Evolutionary conservation across 1,284 basidiomycete species (phyloP), one percentile per base, ranked within the genome.

Genomic region (Puccinia triticina): DNA sequence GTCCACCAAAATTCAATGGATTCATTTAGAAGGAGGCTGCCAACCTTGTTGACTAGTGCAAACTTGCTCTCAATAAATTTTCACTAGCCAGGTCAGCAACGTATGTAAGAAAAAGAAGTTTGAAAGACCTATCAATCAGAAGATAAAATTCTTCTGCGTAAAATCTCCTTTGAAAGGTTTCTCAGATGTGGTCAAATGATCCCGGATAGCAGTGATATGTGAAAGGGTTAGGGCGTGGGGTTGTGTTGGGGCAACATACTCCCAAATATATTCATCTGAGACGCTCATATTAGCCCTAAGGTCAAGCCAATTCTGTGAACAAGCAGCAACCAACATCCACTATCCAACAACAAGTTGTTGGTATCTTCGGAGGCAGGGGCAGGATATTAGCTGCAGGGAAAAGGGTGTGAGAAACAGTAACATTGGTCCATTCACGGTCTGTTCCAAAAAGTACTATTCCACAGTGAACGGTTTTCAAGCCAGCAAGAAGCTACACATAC

Each of bases 391-490:
- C 48, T n/a, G 43, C 12, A n/a, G 12, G 32, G 21, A 59, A 5
- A 43, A 7, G 32, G 14, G 29, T 46, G 43, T 26, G 23, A n/a
- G 55, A 57, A 80, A 48, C 7, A 11, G n/a, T 34, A 64, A 1
- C 10, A 55, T 69, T 34, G 10, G 2, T 46, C 12, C 50, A 73
- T 69, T 72, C 40, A 81, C 78, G 66, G 61, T 71, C 53, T 21
- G 69, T 23, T 37, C 78, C 78, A 64, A 81, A 81, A 23, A 81
- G 69, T 14, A 81, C 78, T n/a, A 81, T 73, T 14, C 78, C 78
- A 73, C 78, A 81, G 57, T 81, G 78, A 32, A 71, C 78, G 18
- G 78, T 81, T 26, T 81, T 81, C 37, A 81, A 43, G n/a, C 67
- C 78, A 61, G 53, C 53, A 14, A 81, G 67, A 23, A 81, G 59